Evolutionary conservation across 139 green algal species (phyloP), one percentile per base, ranked within the genome.

Genomic region (Chlorella sp.): DNA sequence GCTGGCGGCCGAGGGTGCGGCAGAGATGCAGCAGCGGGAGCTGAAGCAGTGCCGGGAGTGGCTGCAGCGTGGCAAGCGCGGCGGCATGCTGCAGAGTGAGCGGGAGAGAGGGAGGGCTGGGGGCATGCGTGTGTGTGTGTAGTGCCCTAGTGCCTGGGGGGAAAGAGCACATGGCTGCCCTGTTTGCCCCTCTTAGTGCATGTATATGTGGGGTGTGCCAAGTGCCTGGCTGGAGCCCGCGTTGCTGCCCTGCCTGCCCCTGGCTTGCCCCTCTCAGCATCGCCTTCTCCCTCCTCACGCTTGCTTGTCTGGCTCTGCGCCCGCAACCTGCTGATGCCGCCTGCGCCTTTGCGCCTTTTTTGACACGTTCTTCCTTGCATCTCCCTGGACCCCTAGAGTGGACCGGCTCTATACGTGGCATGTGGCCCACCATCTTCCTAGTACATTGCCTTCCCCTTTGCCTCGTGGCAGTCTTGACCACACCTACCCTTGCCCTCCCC

Each of bases 21-120:
- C 87, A 7, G 78, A 86, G 87, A 64, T 90, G 64, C 87, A 90
- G 87, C 37, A 40, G 19, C 28, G 24, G 28, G 87, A 90, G 79
- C 16, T 81, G 78, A 32, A 82, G 30, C 19, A 71, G 37, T 90
- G 87, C 87, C 87, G 36, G 14, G 21, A 53, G 18, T 90, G 78
- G 87, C 79, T 90, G 77, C 42, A 61, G 19, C 78, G n/a, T 0
- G 87, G 87, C 78, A 86, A 89, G 85, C 69, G 28, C 28, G 85
- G 85, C 42, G 85, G 85, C 85, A 75, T 89, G 85, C 30, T 42
- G 9, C 85, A 89, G 30, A 53, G 85, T 89, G 48, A 75, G 85
- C 19, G 1, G 48, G 32, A 18, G 21, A 14, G n/a, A n/a, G n/a
- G n/a, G n/a, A n/a, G n/a, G n/a, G 53, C 15, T 75, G 81, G 15